phyloP scores from a whole-genome alignment of 441 rosid genomes.

The Arabidopsis hybrid region DNA sequence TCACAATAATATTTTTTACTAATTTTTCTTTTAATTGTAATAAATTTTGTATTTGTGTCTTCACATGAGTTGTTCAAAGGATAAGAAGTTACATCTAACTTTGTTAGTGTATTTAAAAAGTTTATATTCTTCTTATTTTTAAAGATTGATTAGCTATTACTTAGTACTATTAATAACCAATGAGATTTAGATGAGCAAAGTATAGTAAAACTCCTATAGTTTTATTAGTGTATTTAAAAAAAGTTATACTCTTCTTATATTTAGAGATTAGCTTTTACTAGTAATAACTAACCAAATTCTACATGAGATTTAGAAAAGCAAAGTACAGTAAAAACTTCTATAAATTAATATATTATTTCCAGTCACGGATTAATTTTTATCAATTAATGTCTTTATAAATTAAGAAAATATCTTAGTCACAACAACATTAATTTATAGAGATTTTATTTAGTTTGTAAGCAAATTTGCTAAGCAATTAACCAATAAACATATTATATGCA shows the following conservation, averaged over 20 bases:
- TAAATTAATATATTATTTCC: too few species aligned
- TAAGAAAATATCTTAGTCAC: not conserved
- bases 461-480: not conserved
- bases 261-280: not conserved
- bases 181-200: not conserved
- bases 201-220: too few species aligned
- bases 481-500: not conserved
- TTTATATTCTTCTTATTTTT: not conserved
- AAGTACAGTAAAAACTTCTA: not conserved
- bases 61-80: conserved; percentile 8
- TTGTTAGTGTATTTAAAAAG: not conserved
- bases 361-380: not conserved
- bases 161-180: not conserved
- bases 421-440: not conserved
- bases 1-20: not conserved
- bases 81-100: not conserved
- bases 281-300: not conserved
- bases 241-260: too few species aligned
- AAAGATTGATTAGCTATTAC: not conserved
- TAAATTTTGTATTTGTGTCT: conserved; percentile 2
- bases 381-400: not conserved
- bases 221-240: too few species aligned
- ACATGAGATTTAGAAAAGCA: not conserved
- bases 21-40: not conserved
- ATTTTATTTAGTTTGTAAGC: too few species aligned